These are phyloP conservation scores for Jimgerdemannia lactiflua DNA, from an alignment of 192 early-diverging fungal species.

Conservation along the genomic window DNA sequence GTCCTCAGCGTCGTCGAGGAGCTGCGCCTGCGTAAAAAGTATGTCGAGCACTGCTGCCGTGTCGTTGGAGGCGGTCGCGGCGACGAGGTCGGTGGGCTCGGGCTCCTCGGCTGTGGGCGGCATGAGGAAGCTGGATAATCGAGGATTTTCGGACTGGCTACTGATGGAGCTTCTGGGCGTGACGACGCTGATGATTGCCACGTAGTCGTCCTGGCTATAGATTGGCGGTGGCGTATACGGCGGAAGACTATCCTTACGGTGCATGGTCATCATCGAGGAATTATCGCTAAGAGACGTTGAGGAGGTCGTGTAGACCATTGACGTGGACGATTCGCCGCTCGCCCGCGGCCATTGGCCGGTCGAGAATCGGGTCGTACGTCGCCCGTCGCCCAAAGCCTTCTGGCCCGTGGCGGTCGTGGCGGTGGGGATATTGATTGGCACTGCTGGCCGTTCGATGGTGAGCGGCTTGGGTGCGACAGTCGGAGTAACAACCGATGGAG, in stretches of 20 bases:
- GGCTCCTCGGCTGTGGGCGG: background rate
- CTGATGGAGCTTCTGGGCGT: background rate
- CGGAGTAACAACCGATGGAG: too few species aligned
- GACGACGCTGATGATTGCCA: background rate
- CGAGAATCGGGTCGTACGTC: too few species aligned
- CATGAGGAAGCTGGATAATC: background rate
- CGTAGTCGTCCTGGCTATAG: background rate
- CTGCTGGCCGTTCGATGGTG: too few species aligned
- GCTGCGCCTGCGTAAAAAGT: constrained; percentile 17
- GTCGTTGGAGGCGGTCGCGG: background rate
- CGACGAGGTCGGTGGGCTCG: background rate
- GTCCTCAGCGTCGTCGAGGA: constrained; percentile 9
- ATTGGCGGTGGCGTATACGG: background rate
- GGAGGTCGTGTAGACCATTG: background rate
- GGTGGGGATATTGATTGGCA: too few species aligned
- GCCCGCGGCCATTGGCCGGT: too few species aligned
- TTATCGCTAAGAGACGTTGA: background rate
- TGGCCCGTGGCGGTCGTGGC: too few species aligned
- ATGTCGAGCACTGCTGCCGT: background rate
- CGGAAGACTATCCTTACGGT: background rate
- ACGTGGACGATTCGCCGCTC: too few species aligned
- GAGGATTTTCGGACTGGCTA: background rate
- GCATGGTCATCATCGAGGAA: background rate
- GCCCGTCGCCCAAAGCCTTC: too few species aligned
- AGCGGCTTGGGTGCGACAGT: too few species aligned